Percentiles rank a stretch among this genome's conserved stretches.
Conservation (phyloP, 2,329 filamentous ascomycete genomes). For the Periconia macrospinosa region DNA sequence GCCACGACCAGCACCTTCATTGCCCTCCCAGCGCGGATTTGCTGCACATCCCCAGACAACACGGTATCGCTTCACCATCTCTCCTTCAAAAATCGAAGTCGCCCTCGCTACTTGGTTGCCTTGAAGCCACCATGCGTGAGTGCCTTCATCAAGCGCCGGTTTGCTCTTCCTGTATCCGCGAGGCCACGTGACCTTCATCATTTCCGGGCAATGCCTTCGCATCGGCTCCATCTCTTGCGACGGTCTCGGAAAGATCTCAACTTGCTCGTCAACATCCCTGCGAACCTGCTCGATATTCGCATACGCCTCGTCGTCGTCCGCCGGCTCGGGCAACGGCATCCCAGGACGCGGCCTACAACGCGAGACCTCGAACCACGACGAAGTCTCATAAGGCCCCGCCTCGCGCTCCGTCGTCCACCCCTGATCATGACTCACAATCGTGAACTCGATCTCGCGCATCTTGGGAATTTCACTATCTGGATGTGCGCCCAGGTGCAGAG, state of each 20-base stretch:
- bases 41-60: constrained; percentile 15
- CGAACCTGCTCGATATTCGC: background rate
- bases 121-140: constrained; percentile 23
- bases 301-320: constrained; percentile 1
- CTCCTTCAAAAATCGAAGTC: constrained; percentile 12
- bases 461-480: constrained; percentile 5
- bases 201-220: constrained; percentile 13
- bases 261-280: background rate
- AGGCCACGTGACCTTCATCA: constrained; percentile 6
- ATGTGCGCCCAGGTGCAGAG: background rate
- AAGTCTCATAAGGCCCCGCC: constrained; percentile 15
- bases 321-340: background rate
- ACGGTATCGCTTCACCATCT: constrained; percentile 13
- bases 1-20: constrained; percentile 16
- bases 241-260: constrained; percentile 8
- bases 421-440: constrained; percentile 24
- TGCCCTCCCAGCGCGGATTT: constrained; percentile 6
- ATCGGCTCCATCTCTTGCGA: constrained; percentile 10
- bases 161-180: background rate
- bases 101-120: constrained; percentile 19
- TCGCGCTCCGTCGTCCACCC: constrained; percentile 20
- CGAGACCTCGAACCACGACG: constrained; percentile 25
- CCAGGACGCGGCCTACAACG: background rate
- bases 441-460: constrained; percentile 18
- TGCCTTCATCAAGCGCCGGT: constrained; percentile 9